phyloP scores from a whole-genome alignment of 768 basidiomycete species.

The Collybiopsis confluens region DNA sequence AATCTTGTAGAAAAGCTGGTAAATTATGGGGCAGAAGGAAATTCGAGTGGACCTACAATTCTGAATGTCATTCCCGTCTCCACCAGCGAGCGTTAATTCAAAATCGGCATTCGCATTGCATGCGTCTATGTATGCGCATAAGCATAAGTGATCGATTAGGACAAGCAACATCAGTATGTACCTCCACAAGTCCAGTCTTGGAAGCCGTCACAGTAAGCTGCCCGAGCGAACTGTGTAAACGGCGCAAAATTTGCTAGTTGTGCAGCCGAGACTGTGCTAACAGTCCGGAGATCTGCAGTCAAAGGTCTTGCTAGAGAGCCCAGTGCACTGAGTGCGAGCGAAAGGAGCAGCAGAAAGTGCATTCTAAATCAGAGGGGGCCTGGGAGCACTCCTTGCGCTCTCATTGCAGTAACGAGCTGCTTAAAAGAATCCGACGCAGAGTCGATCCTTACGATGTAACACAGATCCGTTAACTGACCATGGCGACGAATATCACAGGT shows the following conservation, averaged over 20 bases:
- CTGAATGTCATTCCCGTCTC: conserved; percentile 34
- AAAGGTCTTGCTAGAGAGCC: neutral
- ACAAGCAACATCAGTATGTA: conserved; percentile 19
- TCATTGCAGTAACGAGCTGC: neutral
- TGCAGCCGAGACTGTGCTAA: conserved; percentile 8
- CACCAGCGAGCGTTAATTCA: conserved; percentile 21
- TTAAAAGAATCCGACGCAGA: neutral
- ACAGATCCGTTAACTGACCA: neutral
- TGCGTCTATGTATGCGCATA: neutral
- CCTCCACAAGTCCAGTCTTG: conserved; percentile 37
- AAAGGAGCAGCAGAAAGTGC: neutral
- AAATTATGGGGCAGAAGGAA: neutral
- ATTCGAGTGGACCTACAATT: conserved; percentile 27
- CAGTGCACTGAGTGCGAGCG: neutral
- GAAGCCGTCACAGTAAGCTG: conserved; percentile 37
- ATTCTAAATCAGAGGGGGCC: neutral
- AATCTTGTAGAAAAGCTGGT: neutral
- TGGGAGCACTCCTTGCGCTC: neutral
- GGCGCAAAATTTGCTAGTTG: conserved; percentile 28
- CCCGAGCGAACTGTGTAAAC: conserved; percentile 37
- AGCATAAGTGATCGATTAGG: no score
- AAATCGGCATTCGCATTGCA: conserved; percentile 2
- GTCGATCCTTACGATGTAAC: neutral
- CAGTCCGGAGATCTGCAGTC: neutral
- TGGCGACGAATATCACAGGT: neutral